Evolutionary conservation across 83 land plant genomes (phyloP), one percentile per base, ranked within the genome.

Genomic region (Picea abies): DNA sequence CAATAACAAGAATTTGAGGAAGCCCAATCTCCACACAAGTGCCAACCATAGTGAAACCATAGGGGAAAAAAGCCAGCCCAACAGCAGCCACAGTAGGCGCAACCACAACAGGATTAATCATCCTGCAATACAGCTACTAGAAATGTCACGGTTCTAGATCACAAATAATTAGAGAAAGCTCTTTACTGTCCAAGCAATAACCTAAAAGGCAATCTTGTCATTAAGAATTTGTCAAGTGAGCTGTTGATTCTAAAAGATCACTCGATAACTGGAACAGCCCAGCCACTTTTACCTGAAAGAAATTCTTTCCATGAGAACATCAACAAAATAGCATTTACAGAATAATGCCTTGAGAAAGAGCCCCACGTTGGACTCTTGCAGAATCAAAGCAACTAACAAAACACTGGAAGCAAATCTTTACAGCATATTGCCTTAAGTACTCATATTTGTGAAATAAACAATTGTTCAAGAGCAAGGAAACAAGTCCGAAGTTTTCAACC

Each of bases 101-200:
- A 64, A 97, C 94, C 77, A 97, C 99, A 17, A 97, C 99, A 69
- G 99, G 99, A 87, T 97, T 91, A 81, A 97, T 96, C 66, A 90
- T 82, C 91, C 99, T 97, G 95, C 63, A 89, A 85, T 70, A 67
- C 29, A 79, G 32, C 80, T 61, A 52, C 39, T 60, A 79, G 22
- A 79, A 60, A 79, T 62, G 78, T 52, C 66, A 61, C 66, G 35
- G 80, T 61, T 79, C 78, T 22, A 14, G 44, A 76, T 26, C 56
- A 60, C 32, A 76, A 76, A 52, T 14, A 76, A 23, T 20, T 49
- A 49, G 17, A 26, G 78, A 75, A 37, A 25, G 16, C 2, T 52
- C 78, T 52, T 10, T 23, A 72, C 2, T 41, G 56, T 72, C 25
- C 22, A 72, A 72, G 56, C n/a, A 72, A 49, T 19, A 72, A 23